Base-by-base conservation (phyloP, 1,284 basidiomycete genomes). In the Leccinum solheimii region DNA sequence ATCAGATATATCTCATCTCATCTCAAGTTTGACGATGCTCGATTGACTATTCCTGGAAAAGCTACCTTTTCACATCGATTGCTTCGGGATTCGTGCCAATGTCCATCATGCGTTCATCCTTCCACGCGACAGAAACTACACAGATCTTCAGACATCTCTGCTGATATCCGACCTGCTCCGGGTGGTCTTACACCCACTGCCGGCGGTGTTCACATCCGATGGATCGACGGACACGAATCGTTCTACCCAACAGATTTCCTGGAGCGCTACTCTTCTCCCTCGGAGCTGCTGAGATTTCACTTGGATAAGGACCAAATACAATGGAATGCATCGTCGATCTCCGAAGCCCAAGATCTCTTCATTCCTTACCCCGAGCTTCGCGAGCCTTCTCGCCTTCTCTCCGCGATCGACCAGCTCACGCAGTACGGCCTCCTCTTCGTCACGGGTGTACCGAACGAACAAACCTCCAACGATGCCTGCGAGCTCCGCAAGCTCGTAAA, bases 101-200 rank as follows among this genome's bases (percentile, higher is more conserved):
- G 78, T 40, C 73, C 68, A 45, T 69, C 77, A 8, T 91, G 88
- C 62, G 78, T 94, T 5, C 88, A 95, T 69, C 84, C 88, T 0
- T 82, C 84, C n/a, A 92, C 89, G 0, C 78, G 77, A 10, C 93
- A 95, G 75, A 92, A 92, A 72, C 80, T 94, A 1, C 88, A 90
- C 71, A 78, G 84, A 55, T 86, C 91, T 0, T 85, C 88, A 0
- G 88, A 91, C 77, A 78, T 90, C 5, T 80, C 83, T 0, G 62
- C 68, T 3, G 77, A 81, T 58, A 75, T 84, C 52, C 65, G 58
- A 11, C 74, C 74, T 27, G 68, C 66, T 16, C 55, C 71, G 3
- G 72, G 76, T 52, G 80, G 81, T 32, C 67, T 85, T 9, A 69
- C 67, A 6, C 56, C 78, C 38, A 68, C 73, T 3, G 62, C 73